A percentile compares a stretch with the other conserved stretches of the same genome.
phyloP scores from a whole-genome alignment of 208 protist species.

The Tetramitus jugosus region DNA sequence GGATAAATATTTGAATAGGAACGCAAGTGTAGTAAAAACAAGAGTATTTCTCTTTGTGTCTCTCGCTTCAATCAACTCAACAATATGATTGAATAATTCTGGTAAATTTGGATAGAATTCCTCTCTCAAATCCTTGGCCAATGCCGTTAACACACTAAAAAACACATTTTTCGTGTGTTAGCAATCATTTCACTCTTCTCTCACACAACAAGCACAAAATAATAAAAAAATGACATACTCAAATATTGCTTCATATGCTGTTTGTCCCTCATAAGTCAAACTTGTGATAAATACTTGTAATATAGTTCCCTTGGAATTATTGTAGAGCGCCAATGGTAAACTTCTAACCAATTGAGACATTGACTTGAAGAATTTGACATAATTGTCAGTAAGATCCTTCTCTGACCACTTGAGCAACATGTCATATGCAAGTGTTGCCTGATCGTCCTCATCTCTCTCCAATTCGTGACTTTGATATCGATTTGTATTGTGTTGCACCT shows the following conservation, averaged over 20 bases:
- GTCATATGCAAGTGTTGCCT: background rate
- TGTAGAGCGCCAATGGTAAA: too few species aligned
- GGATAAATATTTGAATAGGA: slow-evolving; percentile 18
- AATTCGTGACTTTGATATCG: background rate
- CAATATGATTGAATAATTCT: background rate
- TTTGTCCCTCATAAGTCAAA: too few species aligned
- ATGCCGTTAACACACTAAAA: too few species aligned
- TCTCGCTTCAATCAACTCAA: background rate
- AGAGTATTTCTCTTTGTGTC: background rate
- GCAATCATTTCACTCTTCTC: too few species aligned
- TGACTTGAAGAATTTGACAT: background rate
- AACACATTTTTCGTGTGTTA: too few species aligned
- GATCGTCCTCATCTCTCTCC: background rate
- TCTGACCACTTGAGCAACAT: background rate
- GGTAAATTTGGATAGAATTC: slow-evolving; percentile 19
- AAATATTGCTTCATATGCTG: too few species aligned
- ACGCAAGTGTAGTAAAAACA: background rate
- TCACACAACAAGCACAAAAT: too few species aligned
- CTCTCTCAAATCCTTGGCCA: slow-evolving; percentile 10
- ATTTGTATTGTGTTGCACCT: background rate
- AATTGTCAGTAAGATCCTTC: background rate
- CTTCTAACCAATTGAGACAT: background rate
- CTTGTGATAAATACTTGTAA: too few species aligned
- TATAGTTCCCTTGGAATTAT: too few species aligned
- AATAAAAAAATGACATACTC: too few species aligned